Conservation (phyloP, 805 yeast genomes). For the Candida nanaspora region DNA sequence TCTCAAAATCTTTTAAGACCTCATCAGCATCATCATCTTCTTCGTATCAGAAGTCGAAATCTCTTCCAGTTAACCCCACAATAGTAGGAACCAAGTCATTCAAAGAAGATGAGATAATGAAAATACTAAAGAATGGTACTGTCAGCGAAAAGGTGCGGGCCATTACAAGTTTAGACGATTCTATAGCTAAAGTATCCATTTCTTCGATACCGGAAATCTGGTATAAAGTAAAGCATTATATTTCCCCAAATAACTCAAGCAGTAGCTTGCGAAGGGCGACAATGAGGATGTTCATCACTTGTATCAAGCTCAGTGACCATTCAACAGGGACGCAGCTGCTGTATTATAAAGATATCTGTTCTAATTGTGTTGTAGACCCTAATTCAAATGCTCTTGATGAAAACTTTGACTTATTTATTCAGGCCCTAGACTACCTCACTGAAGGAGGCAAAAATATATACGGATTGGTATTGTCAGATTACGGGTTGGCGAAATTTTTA, state of each 20-base stretch:
- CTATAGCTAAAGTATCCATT: slow-evolving; percentile 44
- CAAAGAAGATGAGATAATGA: slow-evolving; percentile 12
- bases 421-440: slow-evolving; percentile 42
- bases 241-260: slow-evolving; percentile 26
- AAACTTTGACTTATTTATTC: slow-evolving; percentile 31
- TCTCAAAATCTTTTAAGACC: slow-evolving; percentile 18
- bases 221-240: slow-evolving; percentile 56
- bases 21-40: no score
- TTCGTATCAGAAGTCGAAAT: slow-evolving; percentile 3
- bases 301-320: slow-evolving; percentile 47
- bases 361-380: slow-evolving; percentile 35
- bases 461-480: slow-evolving; percentile 12
- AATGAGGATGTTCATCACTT: slow-evolving; percentile 43
- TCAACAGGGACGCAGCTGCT: slow-evolving; percentile 41
- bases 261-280: slow-evolving; percentile 39
- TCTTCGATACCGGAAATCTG: slow-evolving; percentile 67
- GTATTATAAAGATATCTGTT: slow-evolving; percentile 54
- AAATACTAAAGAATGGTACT: slow-evolving; percentile 15
- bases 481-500: slow-evolving; percentile 12
- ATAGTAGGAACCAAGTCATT: slow-evolving; percentile 21
- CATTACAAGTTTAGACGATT: slow-evolving; percentile 40
- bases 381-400: slow-evolving; percentile 38
- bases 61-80: slow-evolving; percentile 17
- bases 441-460: slow-evolving; percentile 24
- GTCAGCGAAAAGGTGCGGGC: slow-evolving; percentile 35